Percentiles rank a stretch among this genome's conserved stretches.
Conservation (phyloP, 768 basidiomycete genomes). For the Panus rudis region DNA sequence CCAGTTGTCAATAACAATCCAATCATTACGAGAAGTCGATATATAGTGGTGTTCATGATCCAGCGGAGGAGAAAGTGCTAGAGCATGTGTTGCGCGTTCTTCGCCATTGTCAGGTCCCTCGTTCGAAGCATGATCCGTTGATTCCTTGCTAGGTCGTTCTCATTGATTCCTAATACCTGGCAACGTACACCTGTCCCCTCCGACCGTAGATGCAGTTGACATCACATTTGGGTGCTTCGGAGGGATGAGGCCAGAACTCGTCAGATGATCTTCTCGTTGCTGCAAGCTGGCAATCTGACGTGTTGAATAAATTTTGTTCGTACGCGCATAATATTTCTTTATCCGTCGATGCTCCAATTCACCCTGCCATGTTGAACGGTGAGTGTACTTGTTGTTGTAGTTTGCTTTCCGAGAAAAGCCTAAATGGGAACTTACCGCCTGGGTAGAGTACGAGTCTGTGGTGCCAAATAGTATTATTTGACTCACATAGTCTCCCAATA, state of each 20-base stretch:
- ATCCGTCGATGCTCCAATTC: conserved; percentile 30
- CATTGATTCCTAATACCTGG: too few relatives aligned
- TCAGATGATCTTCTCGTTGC: conserved; percentile 11
- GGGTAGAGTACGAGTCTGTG: conserved; percentile 29
- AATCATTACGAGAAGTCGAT: too few relatives aligned
- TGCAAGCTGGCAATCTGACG: conserved; percentile 25
- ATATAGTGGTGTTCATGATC: too few relatives aligned
- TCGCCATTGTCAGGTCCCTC: too few relatives aligned
- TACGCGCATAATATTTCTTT: conserved; percentile 30
- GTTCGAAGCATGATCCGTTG: too few relatives aligned
- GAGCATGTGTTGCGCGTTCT: not conserved
- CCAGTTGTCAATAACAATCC: too few relatives aligned
- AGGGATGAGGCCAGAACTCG: too few relatives aligned
- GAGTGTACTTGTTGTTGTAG: not conserved
- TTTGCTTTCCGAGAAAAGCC: not conserved
- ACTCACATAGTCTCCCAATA: conserved; percentile 25
- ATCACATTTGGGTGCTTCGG: not conserved
- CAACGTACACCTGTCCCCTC: not conserved
- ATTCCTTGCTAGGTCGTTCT: too few relatives aligned
- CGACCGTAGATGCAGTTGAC: not conserved
- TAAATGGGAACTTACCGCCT: conserved; percentile 20
- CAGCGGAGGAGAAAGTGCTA: too few relatives aligned
- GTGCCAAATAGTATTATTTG: conserved; percentile 26
- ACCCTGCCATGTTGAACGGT: conserved; percentile 18
- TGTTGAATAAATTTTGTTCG: conserved; percentile 27